Percentiles rank a stretch among this genome's conserved stretches.
phyloP scores from a whole-genome alignment of 2,329 filamentous ascomycete species.

The Trichophyton equinum region DNA sequence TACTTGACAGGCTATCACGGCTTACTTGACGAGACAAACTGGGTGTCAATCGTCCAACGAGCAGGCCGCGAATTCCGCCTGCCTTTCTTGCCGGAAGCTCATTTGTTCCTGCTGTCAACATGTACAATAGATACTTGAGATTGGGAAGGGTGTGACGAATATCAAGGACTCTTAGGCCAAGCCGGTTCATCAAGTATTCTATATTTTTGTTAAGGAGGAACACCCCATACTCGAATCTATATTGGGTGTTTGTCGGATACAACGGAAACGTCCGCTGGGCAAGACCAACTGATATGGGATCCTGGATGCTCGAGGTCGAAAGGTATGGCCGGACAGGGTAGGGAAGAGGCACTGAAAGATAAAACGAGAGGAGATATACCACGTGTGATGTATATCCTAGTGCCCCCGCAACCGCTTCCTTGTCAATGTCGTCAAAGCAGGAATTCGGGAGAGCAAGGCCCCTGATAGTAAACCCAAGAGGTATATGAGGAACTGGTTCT shows the following conservation, averaged over 20 bases:
- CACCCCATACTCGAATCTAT: constrained; percentile 89
- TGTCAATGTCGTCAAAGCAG: constrained; percentile 53
- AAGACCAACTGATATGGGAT: constrained; percentile 50
- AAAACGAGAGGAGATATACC: constrained; percentile 64
- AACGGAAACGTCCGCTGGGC: constrained; percentile 65
- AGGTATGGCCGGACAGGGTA: constrained; percentile 64
- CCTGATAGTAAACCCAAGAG: constrained; percentile 74
- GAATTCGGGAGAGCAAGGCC: constrained; percentile 69
- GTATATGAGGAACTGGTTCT: constrained; percentile 48
- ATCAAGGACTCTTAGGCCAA: constrained; percentile 70
- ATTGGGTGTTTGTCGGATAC: constrained; percentile 61
- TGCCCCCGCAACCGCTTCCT: constrained; percentile 63
- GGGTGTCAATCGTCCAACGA: constrained; percentile 26
- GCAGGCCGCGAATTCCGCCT: constrained; percentile 39
- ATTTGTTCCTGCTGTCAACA: constrained; percentile 66
- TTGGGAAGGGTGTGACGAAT: constrained; percentile 88
- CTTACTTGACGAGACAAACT: constrained; percentile 28
- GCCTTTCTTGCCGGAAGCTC: constrained; percentile 46
- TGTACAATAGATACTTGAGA: constrained; percentile 80
- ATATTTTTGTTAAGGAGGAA: constrained; percentile 97
- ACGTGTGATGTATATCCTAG: constrained; percentile 70
- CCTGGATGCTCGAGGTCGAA: constrained; percentile 62
- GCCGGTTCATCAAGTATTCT: constrained; percentile 52
- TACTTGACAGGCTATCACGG: constrained; percentile 24
- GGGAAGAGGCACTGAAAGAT: constrained; percentile 63